Conservation (phyloP, 1,284 basidiomycete genomes). For the Puccinia polysora region DNA sequence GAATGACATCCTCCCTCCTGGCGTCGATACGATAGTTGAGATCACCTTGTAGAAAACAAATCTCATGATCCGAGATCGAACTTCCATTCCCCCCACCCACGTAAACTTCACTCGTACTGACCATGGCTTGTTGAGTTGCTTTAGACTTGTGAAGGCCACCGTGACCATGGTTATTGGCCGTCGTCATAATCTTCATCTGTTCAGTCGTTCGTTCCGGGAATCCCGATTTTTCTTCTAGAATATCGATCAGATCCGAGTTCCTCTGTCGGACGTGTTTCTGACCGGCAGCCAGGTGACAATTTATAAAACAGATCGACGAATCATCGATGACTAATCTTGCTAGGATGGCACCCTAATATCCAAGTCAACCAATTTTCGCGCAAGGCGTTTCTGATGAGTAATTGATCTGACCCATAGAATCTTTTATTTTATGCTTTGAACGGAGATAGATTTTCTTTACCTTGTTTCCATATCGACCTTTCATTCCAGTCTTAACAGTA, state of each 20-base stretch:
- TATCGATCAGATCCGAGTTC: constrained; percentile 77
- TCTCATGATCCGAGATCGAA: constrained; percentile 90
- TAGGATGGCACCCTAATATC: constrained; percentile 80
- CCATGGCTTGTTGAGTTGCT: background rate
- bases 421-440: constrained; percentile 42
- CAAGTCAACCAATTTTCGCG: background rate
- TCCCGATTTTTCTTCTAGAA: constrained; percentile 72
- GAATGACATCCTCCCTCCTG: constrained; percentile 71
- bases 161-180: background rate
- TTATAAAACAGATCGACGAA: constrained; percentile 86
- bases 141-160: background rate
- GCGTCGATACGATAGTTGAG: constrained; percentile 92
- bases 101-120: constrained; percentile 55
- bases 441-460: too few relatives aligned
- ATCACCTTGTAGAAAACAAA: constrained; percentile 77
- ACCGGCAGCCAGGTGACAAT: constrained; percentile 92
- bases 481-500: constrained; percentile 84
- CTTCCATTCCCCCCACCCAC: constrained; percentile 86
- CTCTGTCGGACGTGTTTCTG: constrained; percentile 74
- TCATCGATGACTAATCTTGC: constrained; percentile 76
- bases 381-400: background rate
- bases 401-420: background rate
- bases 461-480: constrained; percentile 91
- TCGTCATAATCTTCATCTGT: constrained; percentile 46
- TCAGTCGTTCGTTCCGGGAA: constrained; percentile 61